These are phyloP conservation scores for Calophaca sinica DNA, from an alignment of 306 rosid species.

Conservation along the genomic window DNA sequence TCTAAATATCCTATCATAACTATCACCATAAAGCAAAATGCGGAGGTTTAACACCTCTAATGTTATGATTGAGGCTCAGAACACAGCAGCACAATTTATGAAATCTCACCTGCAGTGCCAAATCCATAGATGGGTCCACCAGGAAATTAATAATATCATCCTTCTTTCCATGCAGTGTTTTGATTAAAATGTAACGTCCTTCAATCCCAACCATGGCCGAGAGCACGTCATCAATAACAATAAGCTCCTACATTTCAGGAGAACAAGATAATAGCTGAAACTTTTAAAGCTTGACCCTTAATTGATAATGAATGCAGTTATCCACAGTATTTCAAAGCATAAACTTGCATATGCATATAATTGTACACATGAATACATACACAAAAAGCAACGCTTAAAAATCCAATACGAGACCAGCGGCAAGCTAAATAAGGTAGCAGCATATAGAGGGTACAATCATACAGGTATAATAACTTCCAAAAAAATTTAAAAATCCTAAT, in stretches of 20 bases:
- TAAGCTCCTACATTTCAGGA: conserved; percentile 75
- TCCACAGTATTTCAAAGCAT: conserved; percentile 7
- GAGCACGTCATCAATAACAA: conserved; percentile 88
- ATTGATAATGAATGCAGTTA: conserved; percentile 12
- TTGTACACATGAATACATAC: conserved; percentile 5
- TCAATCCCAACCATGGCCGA: conserved; percentile 88
- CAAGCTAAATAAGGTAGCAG: neutral
- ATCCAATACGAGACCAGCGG: conserved; percentile 8
- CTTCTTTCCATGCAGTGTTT: conserved; percentile 67
- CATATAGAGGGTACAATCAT: neutral
- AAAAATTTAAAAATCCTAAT: neutral
- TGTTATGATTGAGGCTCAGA: conserved; percentile 25
- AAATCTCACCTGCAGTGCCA: conserved; percentile 85
- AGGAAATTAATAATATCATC: conserved; percentile 59
- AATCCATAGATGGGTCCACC: conserved; percentile 93
- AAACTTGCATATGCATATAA: conserved; percentile 8
- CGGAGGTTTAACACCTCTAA: conserved; percentile 24
- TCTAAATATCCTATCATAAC: conserved; percentile 20
- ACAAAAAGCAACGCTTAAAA: neutral
- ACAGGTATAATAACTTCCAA: neutral
- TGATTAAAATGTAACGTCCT: conserved; percentile 86
- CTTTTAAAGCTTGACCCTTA: neutral
- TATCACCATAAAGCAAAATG: conserved; percentile 26
- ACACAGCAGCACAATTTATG: conserved; percentile 1
- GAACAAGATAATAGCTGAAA: conserved; percentile 32